phyloP scores from a whole-genome alignment of 1,139 yeast genomes.

The Groenewaldozyma auringiensis region DNA sequence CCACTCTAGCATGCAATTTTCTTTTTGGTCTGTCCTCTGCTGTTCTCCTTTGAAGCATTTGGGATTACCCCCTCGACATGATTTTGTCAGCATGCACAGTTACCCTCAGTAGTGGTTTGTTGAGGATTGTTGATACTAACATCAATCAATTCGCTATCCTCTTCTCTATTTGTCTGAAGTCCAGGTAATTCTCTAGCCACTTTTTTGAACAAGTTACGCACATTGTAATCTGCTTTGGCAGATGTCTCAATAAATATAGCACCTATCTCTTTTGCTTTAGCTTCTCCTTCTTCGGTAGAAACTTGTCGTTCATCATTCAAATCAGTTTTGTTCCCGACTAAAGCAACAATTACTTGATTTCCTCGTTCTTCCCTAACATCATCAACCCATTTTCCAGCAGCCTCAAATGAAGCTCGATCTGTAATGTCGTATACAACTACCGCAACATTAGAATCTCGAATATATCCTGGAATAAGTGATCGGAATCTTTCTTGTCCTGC shows the following conservation, averaged over 20 bases:
- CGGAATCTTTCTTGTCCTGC: slow-evolving; percentile 98
- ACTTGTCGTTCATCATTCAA: slow-evolving; percentile 62
- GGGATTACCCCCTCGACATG: too few relatives aligned
- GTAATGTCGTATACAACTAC: slow-evolving; percentile 93
- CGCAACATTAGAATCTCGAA: slow-evolving; percentile 95
- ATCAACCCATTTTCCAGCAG: slow-evolving; percentile 72
- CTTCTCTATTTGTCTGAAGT: slow-evolving; percentile 41
- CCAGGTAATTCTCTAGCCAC: slow-evolving; percentile 91
- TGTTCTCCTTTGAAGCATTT: too few relatives aligned
- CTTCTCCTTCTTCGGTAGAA: slow-evolving; percentile 70
- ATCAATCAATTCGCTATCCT: slow-evolving; percentile 42
- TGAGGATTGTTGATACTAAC: slow-evolving; percentile 40
- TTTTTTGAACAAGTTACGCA: slow-evolving; percentile 77
- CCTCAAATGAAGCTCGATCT: slow-evolving; percentile 60
- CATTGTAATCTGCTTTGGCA: slow-evolving; percentile 92
- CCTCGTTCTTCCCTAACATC: slow-evolving; percentile 76
- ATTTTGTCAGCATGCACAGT: slow-evolving; percentile 13
- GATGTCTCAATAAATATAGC: slow-evolving; percentile 88
- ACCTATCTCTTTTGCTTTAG: slow-evolving; percentile 67
- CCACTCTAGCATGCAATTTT: too few relatives aligned
- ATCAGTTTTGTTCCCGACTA: slow-evolving; percentile 81
- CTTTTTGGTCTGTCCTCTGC: too few relatives aligned
- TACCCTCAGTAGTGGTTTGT: slow-evolving; percentile 12
- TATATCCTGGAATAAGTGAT: slow-evolving; percentile 88
- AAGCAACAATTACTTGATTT: slow-evolving; percentile 55